Base-by-base conservation (phyloP, 2,329 filamentous ascomycete genomes). In the Fusarium napiforme region DNA sequence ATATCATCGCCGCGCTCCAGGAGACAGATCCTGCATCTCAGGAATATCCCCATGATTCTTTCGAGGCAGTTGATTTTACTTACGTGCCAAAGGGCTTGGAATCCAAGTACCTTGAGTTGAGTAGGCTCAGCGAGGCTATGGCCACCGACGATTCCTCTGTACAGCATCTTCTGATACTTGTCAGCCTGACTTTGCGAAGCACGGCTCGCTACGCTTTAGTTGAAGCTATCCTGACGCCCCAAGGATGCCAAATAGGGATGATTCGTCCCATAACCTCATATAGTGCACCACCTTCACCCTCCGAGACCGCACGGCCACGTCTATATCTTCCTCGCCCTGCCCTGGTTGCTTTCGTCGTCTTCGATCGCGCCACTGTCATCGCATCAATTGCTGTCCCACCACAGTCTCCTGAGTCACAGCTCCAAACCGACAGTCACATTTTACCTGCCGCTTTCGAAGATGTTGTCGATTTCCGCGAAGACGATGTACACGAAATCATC, bases 21-120 rank as follows among this genome's bases (percentile, higher is more conserved):
- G 84, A 87, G 43, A 82, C 86, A 16, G 87, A 88, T 49, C 84
- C 87, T 2, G 81, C 85, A 49, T 82, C 84, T 57, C 84, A 84
- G 37, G 82, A 85, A 19, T 84, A 89, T 23, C 84, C 87, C 14
- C 81, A 86, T 9, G 88, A 91, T 34, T 87, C 91, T 5, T 89
- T 96, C 61, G 92, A 93, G 76, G 84, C 97, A 42, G 81, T 97
- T 64, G 96, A 98, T 82, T 93, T 98, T 73, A 89, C 92, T 14
- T 92, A 94, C 71, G 88, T 91, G 8, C 86, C 89, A 23, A 87
- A 85, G 65, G 85, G 84, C 16, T 78, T 88, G 42, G 86, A 88
- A 56, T 75, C 81, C 36, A 88, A 87, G 70, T 86, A 89, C 63
- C 76, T 83, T 34, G 83, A 87, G 30, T 82, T 87, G 74, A 88